Evolutionary conservation across 2,329 filamentous ascomycete species (phyloP).

Genomic region (Ceratocystis variospora): DNA sequence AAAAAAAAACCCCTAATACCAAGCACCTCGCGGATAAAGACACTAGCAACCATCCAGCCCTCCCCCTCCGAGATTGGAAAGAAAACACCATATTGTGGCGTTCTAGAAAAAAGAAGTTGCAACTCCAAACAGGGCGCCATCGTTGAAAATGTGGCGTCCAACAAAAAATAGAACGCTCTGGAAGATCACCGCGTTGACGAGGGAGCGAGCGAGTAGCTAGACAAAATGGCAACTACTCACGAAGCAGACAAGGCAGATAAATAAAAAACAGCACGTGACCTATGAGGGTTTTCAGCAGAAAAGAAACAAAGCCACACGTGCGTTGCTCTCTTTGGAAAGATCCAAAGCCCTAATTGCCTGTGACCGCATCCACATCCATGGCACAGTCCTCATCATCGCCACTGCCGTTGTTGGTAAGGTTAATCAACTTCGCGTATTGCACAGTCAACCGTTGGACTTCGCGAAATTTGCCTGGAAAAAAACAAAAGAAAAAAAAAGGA

Average conservation of each 20-base stretch:
- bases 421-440: slow-evolving; percentile 76
- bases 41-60: background rate
- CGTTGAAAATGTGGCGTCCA: background rate
- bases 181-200: background rate
- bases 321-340: background rate
- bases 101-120: background rate
- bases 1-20: background rate
- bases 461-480: slow-evolving; percentile 69
- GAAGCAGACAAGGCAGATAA: background rate
- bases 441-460: slow-evolving; percentile 91
- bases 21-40: background rate
- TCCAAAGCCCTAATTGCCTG: background rate
- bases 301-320: background rate
- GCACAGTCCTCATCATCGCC: slow-evolving; percentile 27
- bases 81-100: background rate
- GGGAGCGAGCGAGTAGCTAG: background rate
- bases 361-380: slow-evolving; percentile 16
- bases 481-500: background rate
- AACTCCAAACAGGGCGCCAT: background rate
- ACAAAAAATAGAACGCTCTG: background rate
- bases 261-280: background rate
- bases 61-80: background rate
- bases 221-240: background rate
- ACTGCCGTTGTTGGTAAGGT: slow-evolving; percentile 38
- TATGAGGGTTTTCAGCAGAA: background rate